phyloP scores from a whole-genome alignment of 2,329 filamentous ascomycete genomes.

The Beauveria sp. region DNA sequence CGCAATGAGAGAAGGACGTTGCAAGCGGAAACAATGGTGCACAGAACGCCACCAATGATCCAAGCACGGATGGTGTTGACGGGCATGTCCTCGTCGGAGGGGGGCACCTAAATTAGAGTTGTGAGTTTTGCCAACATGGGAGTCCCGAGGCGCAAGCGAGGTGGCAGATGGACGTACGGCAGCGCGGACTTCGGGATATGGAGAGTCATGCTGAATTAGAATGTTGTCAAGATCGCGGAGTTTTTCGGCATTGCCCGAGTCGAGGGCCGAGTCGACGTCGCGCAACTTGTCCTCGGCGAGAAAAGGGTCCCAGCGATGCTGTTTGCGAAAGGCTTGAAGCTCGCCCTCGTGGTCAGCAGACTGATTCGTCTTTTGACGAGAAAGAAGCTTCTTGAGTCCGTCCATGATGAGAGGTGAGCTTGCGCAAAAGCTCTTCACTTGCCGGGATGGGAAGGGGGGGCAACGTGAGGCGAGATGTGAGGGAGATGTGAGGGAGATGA shows the following conservation, averaged over 20 bases:
- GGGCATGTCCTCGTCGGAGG: conserved; percentile 45
- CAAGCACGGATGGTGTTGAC: conserved; percentile 53
- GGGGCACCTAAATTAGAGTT: conserved; percentile 12
- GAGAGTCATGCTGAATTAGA: conserved; percentile 46
- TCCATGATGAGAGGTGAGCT: neutral
- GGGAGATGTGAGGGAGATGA: no score
- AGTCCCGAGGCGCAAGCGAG: no score
- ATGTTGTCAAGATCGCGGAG: conserved; percentile 38
- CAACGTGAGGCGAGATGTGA: neutral
- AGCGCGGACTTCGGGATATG: conserved; percentile 42
- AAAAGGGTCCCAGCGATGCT: conserved; percentile 51
- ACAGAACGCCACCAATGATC: conserved; percentile 46
- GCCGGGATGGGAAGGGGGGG: neutral
- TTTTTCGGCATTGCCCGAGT: conserved; percentile 36
- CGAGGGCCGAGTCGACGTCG: conserved; percentile 40
- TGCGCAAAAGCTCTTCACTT: neutral
- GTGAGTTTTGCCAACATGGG: neutral
- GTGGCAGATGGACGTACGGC: neutral
- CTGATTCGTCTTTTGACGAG: conserved; percentile 10
- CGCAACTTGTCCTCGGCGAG: conserved; percentile 44
- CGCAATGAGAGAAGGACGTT: conserved; percentile 47
- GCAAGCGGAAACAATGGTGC: conserved; percentile 48
- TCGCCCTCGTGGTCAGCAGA: conserved; percentile 18
- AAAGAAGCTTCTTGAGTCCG: conserved; percentile 8
- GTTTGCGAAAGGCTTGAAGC: conserved; percentile 37